These are phyloP conservation scores for Eucalyptus albens DNA, from an alignment of 345 rosid genomes.

Conservation along the genomic window DNA sequence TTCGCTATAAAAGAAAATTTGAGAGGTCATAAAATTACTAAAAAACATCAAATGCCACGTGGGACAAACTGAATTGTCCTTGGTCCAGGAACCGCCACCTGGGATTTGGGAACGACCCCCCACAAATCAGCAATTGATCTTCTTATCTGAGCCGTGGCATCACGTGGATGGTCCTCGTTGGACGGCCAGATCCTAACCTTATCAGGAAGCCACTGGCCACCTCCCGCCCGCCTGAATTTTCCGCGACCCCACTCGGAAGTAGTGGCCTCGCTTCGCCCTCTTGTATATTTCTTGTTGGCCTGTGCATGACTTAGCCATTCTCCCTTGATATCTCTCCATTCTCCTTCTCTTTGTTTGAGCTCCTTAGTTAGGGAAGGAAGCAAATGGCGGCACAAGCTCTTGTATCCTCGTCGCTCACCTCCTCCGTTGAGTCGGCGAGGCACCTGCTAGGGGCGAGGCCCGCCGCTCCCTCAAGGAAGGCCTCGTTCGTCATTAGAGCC, in stretches of 20 bases:
- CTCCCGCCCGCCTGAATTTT: not conserved
- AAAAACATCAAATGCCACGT: not conserved
- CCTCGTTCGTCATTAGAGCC: slow-evolving; percentile 62
- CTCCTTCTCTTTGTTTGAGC: not conserved
- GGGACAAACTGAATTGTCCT: not conserved
- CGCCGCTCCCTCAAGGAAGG: slow-evolving; percentile 31
- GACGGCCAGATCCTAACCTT: slow-evolving; percentile 49
- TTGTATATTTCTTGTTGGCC: not conserved
- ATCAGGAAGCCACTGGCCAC: slow-evolving; percentile 28
- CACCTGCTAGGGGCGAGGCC: slow-evolving; percentile 50
- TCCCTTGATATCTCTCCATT: not conserved
- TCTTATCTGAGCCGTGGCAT: slow-evolving; percentile 26
- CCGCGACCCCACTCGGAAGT: not conserved
- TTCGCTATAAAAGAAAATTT: not conserved
- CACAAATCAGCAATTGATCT: not conserved
- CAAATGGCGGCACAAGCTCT: slow-evolving; percentile 86
- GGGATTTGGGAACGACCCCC: not conserved
- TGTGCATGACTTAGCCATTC: not conserved
- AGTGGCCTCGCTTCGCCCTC: not conserved
- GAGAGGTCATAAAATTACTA: not conserved
- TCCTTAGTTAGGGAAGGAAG: not conserved
- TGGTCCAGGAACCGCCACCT: not conserved
- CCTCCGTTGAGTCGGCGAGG: slow-evolving; percentile 72
- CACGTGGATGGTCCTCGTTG: slow-evolving; percentile 59
- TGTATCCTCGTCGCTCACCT: slow-evolving; percentile 71